Conservation (phyloP, 1,284 basidiomycete species). For the Athelia sp. region DNA sequence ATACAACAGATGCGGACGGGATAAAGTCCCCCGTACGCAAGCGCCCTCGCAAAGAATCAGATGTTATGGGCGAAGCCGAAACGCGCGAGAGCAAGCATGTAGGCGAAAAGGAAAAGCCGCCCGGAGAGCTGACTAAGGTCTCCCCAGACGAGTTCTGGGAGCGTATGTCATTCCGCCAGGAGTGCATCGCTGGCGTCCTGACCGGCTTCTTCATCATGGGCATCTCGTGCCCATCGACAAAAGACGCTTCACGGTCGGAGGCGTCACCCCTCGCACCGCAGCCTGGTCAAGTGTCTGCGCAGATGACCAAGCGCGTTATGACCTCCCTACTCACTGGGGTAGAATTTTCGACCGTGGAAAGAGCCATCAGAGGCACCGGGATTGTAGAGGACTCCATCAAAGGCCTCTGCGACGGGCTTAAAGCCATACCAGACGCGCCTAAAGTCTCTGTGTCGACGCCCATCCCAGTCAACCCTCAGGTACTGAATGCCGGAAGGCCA, state of each 20-base stretch:
- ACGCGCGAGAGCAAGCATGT: neutral
- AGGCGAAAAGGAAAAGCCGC: slow-evolving; percentile 12
- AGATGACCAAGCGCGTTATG: slow-evolving; percentile 66
- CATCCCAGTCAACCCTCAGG: slow-evolving; percentile 8
- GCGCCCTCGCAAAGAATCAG: slow-evolving; percentile 30
- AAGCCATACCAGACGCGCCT: slow-evolving; percentile 19
- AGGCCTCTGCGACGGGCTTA: slow-evolving; percentile 64
- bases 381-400: slow-evolving; percentile 63
- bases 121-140: slow-evolving; percentile 53
- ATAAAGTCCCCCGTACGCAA: slow-evolving; percentile 59
- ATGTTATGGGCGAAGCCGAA: slow-evolving; percentile 16
- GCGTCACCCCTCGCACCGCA: slow-evolving; percentile 44
- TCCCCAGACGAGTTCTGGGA: slow-evolving; percentile 86
- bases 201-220: slow-evolving; percentile 84
- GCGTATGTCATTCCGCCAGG: slow-evolving; percentile 90
- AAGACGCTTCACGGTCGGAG: slow-evolving; percentile 17
- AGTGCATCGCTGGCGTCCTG: slow-evolving; percentile 80
- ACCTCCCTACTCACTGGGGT: slow-evolving; percentile 64
- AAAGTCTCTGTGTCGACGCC: slow-evolving; percentile 10
- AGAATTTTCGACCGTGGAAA: slow-evolving; percentile 70
- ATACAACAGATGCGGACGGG: slow-evolving; percentile 56
- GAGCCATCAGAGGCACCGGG: slow-evolving; percentile 63
- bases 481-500: slow-evolving; percentile 20
- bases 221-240: slow-evolving; percentile 25
- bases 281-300: slow-evolving; percentile 56